These are phyloP conservation scores for Fusarium clavum DNA, from an alignment of 2,329 filamentous ascomycete species.

Conservation along the genomic window DNA sequence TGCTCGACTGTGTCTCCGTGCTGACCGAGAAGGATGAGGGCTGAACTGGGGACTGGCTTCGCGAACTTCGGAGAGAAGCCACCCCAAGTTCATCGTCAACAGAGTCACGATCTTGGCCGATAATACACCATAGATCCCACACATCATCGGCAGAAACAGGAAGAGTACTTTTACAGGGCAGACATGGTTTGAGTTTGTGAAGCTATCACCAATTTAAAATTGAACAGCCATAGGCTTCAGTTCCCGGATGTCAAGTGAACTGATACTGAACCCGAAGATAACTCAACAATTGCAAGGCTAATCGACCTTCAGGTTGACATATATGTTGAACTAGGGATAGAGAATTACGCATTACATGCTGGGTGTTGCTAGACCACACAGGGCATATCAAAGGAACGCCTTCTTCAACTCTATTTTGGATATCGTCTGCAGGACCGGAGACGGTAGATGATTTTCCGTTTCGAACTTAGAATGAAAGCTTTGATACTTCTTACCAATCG, in stretches of 20 bases:
- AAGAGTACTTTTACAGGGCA: no score
- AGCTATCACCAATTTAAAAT: no score
- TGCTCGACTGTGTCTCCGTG: neutral
- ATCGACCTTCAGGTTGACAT: no score
- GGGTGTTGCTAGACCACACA: neutral
- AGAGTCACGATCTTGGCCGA: no score
- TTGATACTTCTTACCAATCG: neutral
- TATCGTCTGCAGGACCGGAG: neutral
- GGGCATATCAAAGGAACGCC: neutral
- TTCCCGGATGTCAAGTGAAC: neutral
- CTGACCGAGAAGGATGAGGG: accelerated
- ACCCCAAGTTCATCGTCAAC: no score
- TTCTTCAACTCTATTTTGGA: accelerated
- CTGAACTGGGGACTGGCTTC: neutral
- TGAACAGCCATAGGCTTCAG: neutral
- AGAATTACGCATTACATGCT: no score
- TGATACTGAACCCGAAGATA: neutral
- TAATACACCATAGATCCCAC: no score
- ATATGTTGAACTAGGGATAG: accelerated
- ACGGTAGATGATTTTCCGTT: neutral
- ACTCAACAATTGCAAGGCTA: neutral
- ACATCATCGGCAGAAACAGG: no score
- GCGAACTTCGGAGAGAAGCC: no score
- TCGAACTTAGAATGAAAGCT: neutral
- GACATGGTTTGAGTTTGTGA: no score